Conservation (phyloP, 441 rosid species). For the Omphalea diandra region DNA sequence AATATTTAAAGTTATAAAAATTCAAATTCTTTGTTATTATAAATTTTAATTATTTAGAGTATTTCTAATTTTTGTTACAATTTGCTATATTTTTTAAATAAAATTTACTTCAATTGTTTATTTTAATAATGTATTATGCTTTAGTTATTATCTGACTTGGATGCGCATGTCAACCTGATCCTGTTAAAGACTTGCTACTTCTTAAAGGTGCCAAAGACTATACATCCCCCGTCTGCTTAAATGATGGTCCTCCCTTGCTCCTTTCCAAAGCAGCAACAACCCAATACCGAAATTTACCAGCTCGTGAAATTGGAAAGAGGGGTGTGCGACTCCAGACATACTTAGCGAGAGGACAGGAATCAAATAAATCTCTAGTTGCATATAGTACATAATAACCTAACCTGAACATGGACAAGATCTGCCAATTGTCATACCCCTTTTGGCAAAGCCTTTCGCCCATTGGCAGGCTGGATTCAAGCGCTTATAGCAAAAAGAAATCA, state of each 20-base stretch:
- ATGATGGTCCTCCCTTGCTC: background rate
- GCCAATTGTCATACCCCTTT: background rate
- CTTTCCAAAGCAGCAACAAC: constrained; percentile 12
- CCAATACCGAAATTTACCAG: background rate
- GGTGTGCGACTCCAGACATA: background rate
- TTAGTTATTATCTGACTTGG: background rate
- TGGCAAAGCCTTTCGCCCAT: background rate
- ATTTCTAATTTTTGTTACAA: too few species aligned
- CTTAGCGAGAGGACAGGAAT: background rate
- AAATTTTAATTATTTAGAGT: too few species aligned
- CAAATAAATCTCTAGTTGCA: too few species aligned
- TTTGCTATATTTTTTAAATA: too few species aligned
- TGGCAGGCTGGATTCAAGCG: constrained; percentile 5
- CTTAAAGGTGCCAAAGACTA: background rate
- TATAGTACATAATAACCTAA: too few species aligned
- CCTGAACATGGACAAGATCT: background rate
- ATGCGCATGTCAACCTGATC: background rate
- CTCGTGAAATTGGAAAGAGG: background rate
- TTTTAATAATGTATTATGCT: too few species aligned
- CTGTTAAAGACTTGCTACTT: background rate
- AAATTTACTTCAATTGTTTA: too few species aligned
- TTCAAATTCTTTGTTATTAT: too few species aligned
- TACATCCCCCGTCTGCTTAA: background rate
- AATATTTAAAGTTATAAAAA: too few species aligned
- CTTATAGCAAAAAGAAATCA: background rate